Percentiles rank a stretch among this genome's conserved stretches.
Evolutionary conservation across 108 stramenopile species (phyloP).

Genomic region (Cyclotella sp.): DNA sequence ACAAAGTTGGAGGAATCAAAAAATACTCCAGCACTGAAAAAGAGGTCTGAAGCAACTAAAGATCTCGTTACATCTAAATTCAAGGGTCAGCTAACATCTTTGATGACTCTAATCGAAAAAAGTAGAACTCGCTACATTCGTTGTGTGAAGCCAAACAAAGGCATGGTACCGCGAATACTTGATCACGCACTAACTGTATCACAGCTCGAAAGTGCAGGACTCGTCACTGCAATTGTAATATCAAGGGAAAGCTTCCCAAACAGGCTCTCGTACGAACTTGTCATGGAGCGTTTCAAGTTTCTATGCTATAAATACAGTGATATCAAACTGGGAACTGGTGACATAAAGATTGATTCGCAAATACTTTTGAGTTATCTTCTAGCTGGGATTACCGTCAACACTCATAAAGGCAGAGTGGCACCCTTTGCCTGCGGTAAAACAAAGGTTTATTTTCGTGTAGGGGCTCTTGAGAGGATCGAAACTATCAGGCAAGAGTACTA

Average conservation of each 20-base stretch:
- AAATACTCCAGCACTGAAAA: constrained; percentile 54
- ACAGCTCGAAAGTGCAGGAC: constrained; percentile 94
- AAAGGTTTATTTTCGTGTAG: constrained; percentile 85
- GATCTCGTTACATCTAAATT: constrained; percentile 75
- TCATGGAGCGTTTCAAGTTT: constrained; percentile 74
- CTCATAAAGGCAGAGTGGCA: constrained; percentile 51
- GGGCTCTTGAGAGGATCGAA: constrained; percentile 84
- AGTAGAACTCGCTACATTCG: constrained; percentile 88
- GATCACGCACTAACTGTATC: constrained; percentile 78
- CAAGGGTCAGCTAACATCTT: constrained; percentile 59
- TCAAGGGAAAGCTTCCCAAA: constrained; percentile 93
- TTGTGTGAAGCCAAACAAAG: constrained; percentile 90
- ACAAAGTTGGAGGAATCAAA: constrained; percentile 21
- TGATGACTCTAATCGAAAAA: constrained; percentile 69
- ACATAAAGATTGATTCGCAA: constrained; percentile 45
- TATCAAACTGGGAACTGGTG: constrained; percentile 38
- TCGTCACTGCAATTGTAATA: constrained; percentile 90
- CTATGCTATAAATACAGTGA: constrained; percentile 48
- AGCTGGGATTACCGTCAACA: constrained; percentile 38
- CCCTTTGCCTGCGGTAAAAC: constrained; percentile 87
- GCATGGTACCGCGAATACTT: constrained; percentile 60
- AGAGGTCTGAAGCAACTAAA: constrained; percentile 54
- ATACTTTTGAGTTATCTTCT: constrained; percentile 39
- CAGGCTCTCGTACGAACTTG: constrained; percentile 73
- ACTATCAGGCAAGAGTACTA: constrained; percentile 68